Conservation (phyloP, 495 filamentous ascomycete genomes). For the Aspergillus baeticus region DNA sequence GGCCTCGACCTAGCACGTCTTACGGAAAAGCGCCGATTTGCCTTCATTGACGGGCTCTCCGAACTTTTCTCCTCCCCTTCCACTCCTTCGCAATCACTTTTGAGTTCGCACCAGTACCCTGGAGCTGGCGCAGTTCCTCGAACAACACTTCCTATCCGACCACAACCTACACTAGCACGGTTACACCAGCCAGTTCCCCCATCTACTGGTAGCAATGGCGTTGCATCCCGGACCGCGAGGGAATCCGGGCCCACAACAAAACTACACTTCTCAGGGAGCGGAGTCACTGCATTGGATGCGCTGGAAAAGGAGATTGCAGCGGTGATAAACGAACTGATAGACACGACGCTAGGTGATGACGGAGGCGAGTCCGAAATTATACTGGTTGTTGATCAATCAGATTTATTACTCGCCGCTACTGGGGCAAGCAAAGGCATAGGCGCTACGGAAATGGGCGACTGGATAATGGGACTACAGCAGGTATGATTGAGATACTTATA, state of each 20-base stretch:
- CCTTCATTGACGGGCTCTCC: constrained; percentile 72
- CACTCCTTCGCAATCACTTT: background rate
- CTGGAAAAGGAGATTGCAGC: constrained; percentile 41
- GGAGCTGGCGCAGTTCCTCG: constrained; percentile 19
- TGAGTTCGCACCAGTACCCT: background rate
- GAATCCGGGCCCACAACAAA: constrained; percentile 33
- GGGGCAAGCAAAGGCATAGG: constrained; percentile 37
- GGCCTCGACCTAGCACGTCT: constrained; percentile 70
- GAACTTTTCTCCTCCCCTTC: constrained; percentile 45
- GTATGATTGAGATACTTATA: constrained; percentile 16
- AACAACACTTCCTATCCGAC: constrained; percentile 35
- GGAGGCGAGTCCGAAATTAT: constrained; percentile 26
- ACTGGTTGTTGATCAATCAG: constrained; percentile 53
- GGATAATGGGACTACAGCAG: constrained; percentile 46
- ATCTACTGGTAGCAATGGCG: constrained; percentile 2
- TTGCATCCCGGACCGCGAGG: constrained; percentile 3
- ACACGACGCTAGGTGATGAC: constrained; percentile 20
- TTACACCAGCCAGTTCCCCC: constrained; percentile 24
- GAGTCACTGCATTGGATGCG: constrained; percentile 31
- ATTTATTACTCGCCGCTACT: constrained; percentile 49
- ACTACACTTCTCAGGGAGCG: constrained; percentile 36
- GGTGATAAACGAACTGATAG: constrained; percentile 31
- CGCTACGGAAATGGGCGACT: constrained; percentile 46
- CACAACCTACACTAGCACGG: constrained; percentile 20
- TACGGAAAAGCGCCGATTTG: constrained; percentile 54